A percentile compares a stretch with the other conserved stretches of the same genome.
Conservation (phyloP, 75 land plant genomes). For the Adiantum capillusveneris region DNA sequence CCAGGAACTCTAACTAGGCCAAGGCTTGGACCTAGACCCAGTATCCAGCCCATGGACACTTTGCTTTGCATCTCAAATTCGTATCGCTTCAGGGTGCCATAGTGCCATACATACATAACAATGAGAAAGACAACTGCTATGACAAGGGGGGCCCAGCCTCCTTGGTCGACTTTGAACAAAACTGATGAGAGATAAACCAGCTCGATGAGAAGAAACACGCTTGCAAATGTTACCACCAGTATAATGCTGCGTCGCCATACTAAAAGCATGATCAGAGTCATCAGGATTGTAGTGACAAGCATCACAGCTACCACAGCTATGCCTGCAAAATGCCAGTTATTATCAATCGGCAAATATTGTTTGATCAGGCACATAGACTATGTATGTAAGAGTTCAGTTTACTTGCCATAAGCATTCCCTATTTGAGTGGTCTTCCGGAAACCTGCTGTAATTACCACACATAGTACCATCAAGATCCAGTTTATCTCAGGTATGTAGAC, state of each 20-base stretch:
- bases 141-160: slow-evolving; percentile 89
- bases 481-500: slow-evolving; percentile 24
- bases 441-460: slow-evolving; percentile 10
- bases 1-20: slow-evolving; percentile 92
- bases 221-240: slow-evolving; percentile 49
- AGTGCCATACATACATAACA: slow-evolving; percentile 90
- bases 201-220: slow-evolving; percentile 52
- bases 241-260: slow-evolving; percentile 75
- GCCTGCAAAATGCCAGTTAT: slow-evolving; percentile 34
- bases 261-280: slow-evolving; percentile 74
- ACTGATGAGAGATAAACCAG: slow-evolving; percentile 63
- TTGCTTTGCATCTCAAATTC: slow-evolving; percentile 73
- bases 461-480: slow-evolving; percentile 18
- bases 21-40: slow-evolving; percentile 73
- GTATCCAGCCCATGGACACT: slow-evolving; percentile 79
- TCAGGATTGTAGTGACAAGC: slow-evolving; percentile 69
- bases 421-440: slow-evolving; percentile 13
- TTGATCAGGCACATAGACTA: not conserved
- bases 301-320: slow-evolving; percentile 83
- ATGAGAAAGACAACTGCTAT: slow-evolving; percentile 58
- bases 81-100: slow-evolving; percentile 62
- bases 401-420: slow-evolving; percentile 28
- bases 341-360: not conserved
- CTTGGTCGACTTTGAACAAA: slow-evolving; percentile 70
- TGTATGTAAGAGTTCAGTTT: not conserved